phyloP scores from a whole-genome alignment of 768 basidiomycete genomes.

The Termitomyces titanicus region DNA sequence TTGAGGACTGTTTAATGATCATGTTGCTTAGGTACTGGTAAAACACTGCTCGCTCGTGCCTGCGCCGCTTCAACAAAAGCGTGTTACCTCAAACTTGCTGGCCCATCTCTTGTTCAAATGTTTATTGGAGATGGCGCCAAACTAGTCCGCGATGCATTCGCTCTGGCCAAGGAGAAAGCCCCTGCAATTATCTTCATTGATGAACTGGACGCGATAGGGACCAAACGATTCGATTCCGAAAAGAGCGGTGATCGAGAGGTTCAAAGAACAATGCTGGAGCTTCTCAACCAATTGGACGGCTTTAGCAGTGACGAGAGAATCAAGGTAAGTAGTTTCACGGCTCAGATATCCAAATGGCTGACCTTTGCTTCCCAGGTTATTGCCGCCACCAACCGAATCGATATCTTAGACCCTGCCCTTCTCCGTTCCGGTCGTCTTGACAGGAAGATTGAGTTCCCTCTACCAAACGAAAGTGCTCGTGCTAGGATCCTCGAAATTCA shows the following conservation, averaged over 20 bases:
- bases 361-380: conserved; percentile 65
- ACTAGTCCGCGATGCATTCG: conserved; percentile 97
- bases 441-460: conserved; percentile 97
- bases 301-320: conserved; percentile 97
- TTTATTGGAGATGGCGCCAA: conserved; percentile 99
- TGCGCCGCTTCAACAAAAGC: conserved; percentile 98
- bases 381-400: conserved; percentile 97
- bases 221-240: conserved; percentile 97
- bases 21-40: conserved; percentile 69
- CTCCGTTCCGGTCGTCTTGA: conserved; percentile 97
- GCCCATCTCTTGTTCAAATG: conserved; percentile 98
- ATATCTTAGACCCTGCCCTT: conserved; percentile 97
- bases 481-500: conserved; percentile 97
- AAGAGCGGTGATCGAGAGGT: conserved; percentile 99
- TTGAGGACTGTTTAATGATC: conserved; percentile 3
- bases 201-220: conserved; percentile 97
- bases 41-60: conserved; percentile 95
- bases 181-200: conserved; percentile 99
- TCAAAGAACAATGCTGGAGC: conserved; percentile 99
- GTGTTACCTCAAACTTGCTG: conserved; percentile 96
- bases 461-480: conserved; percentile 95
- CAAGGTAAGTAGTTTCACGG: conserved; percentile 55
- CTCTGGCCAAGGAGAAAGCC: conserved; percentile 96
- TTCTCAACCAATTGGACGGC: conserved; percentile 96
- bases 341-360: conserved; percentile 4